phyloP scores from a whole-genome alignment of 345 rosid genomes.

The Mallotus nudiflorus region DNA sequence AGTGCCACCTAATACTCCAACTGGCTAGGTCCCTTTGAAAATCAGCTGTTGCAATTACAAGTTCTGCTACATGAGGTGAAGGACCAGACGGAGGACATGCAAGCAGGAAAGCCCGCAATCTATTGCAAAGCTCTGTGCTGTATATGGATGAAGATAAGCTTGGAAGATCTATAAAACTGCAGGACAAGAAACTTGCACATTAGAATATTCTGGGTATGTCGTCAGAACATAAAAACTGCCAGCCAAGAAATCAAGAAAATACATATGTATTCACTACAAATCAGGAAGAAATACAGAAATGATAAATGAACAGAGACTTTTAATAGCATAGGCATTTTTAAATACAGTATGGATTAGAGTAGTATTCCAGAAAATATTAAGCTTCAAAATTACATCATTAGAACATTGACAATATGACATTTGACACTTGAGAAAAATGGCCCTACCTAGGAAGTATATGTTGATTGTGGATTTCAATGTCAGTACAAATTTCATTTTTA shows the following conservation, averaged over 20 bases:
- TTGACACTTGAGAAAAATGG: background rate
- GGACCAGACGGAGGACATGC: constrained; percentile 98
- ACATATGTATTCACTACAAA: background rate
- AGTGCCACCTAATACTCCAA: constrained; percentile 71
- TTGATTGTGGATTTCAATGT: constrained; percentile 90
- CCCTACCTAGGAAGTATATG: constrained; percentile 83
- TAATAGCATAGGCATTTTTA: background rate
- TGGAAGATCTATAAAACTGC: constrained; percentile 94
- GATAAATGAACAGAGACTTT: background rate
- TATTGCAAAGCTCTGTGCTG: constrained; percentile 83
- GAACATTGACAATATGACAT: background rate
- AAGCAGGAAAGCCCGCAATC: constrained; percentile 83
- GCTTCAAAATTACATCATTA: background rate
- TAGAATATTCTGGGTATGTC: constrained; percentile 13
- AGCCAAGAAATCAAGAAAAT: constrained; percentile 8
- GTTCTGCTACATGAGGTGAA: constrained; percentile 83
- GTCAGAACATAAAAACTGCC: background rate
- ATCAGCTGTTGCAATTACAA: constrained; percentile 91
- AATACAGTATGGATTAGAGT: background rate
- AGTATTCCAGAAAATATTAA: background rate
- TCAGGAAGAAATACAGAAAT: background rate
- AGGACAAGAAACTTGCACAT: constrained; percentile 26
- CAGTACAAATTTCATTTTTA: constrained; percentile 82
- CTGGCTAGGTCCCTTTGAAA: constrained; percentile 87
- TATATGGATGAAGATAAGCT: constrained; percentile 83